Conservation (phyloP, 2,329 filamentous ascomycete genomes). For the Aspergillus transmontanensis region DNA sequence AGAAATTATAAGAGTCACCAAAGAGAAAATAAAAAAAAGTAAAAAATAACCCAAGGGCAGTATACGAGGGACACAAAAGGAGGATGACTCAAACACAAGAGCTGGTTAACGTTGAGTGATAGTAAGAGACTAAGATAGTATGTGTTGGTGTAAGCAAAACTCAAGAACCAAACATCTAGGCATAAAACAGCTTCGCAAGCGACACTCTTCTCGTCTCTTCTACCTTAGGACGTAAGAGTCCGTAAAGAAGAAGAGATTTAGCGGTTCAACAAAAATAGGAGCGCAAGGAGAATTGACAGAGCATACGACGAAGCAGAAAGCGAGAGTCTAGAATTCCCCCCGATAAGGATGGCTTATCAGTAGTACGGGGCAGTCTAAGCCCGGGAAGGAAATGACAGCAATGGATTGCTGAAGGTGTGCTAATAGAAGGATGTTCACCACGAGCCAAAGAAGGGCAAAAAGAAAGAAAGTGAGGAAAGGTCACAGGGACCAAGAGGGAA, state of each 20-base stretch:
- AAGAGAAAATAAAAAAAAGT: neutral
- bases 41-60: neutral
- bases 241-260: neutral
- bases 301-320: slow-evolving; percentile 7
- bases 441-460: slow-evolving; percentile 7
- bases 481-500: slow-evolving; percentile 8
- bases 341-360: slow-evolving; percentile 22
- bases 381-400: slow-evolving; percentile 14
- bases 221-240: neutral
- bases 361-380: slow-evolving; percentile 13
- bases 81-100: neutral
- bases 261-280: neutral
- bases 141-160: neutral
- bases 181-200: neutral
- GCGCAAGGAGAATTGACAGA: slow-evolving; percentile 11
- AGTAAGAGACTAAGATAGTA: neutral
- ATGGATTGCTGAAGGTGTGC: slow-evolving; percentile 3
- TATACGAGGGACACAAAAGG: slow-evolving; percentile 2
- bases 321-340: slow-evolving; percentile 16
- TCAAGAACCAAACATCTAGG: neutral
- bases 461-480: slow-evolving; percentile 4
- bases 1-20: too few relatives aligned
- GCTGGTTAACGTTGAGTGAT: neutral
- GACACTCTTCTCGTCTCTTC: neutral
- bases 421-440: slow-evolving; percentile 13